These are phyloP conservation scores for Colletotrichum tamarilloi DNA, from an alignment of 2,329 filamentous ascomycete species.

Conservation along the genomic window DNA sequence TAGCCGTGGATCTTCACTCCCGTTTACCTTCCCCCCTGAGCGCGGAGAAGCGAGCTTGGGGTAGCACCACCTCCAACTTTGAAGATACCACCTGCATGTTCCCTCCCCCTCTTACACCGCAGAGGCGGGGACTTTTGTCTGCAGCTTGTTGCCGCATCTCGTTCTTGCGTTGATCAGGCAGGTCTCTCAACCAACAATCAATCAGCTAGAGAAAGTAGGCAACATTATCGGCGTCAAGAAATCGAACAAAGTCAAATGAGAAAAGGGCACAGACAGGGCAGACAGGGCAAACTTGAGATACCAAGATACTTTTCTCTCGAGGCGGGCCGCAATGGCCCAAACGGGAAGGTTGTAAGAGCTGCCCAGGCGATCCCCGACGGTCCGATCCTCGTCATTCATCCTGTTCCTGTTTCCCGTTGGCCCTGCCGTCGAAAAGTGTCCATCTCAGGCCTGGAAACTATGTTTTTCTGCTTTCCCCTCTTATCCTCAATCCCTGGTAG, in stretches of 20 bases:
- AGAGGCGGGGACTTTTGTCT: conserved; percentile 16
- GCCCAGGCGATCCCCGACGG: conserved; percentile 9
- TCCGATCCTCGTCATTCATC: conserved; percentile 11
- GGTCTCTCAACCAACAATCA: conserved; percentile 5
- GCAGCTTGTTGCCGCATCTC: neutral
- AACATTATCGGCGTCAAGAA: neutral
- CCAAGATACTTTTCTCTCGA: neutral
- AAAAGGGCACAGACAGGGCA: neutral
- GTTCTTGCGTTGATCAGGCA: conserved; percentile 24
- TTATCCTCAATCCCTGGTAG: neutral
- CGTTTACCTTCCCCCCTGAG: conserved; percentile 2
- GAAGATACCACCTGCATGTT: neutral
- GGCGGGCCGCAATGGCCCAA: conserved; percentile 19
- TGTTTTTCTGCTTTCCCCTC: neutral
- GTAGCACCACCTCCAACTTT: neutral
- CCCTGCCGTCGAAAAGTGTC: neutral
- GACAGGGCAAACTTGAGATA: neutral
- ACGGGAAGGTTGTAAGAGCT: conserved; percentile 26
- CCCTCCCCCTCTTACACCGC: neutral
- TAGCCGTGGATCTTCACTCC: neutral
- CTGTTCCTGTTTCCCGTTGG: neutral
- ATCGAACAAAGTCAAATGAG: neutral
- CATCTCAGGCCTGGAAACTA: neutral
- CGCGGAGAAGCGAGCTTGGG: neutral
- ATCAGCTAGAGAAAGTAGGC: neutral